Percentiles rank a stretch among this genome's conserved stretches.
Evolutionary conservation across 2,329 filamentous ascomycete genomes (phyloP).

Genomic region (Colletotrichum plurivorum): DNA sequence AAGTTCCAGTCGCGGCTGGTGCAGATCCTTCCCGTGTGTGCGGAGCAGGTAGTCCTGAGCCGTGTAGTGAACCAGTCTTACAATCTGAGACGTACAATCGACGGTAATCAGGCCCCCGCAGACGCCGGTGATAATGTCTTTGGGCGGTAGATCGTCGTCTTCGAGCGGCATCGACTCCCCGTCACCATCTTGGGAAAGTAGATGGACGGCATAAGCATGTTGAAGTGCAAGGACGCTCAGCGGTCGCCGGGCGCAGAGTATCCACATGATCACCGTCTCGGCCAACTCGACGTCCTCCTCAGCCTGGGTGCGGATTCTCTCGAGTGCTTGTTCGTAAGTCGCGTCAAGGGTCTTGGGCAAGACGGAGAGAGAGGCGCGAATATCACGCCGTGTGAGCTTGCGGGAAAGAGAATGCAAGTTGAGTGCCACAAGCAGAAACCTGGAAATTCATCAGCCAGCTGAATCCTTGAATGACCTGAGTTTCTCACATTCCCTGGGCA

Average conservation of each 20-base stretch:
- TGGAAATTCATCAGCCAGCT: neutral
- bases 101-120: neutral
- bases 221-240: neutral
- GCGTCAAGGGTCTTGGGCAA: constrained; percentile 22
- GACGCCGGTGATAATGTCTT: neutral
- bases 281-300: neutral
- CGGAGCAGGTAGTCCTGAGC: neutral
- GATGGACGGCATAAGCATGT: neutral
- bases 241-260: neutral
- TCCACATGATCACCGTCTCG: neutral
- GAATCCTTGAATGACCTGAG: neutral
- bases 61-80: neutral
- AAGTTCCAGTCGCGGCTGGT: neutral
- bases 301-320: constrained; percentile 11
- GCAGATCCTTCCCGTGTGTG: neutral
- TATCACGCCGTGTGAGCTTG: constrained; percentile 6
- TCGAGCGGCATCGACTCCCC: neutral
- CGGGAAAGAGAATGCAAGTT: neutral
- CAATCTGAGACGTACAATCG: neutral
- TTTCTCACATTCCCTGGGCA: neutral
- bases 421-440: neutral
- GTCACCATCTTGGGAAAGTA: neutral
- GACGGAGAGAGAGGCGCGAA: constrained; percentile 9
- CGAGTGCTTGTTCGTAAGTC: constrained; percentile 16
- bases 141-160: neutral